phyloP scores from a whole-genome alignment of 2,329 filamentous ascomycete genomes.

The Aspergillus awamori region DNA sequence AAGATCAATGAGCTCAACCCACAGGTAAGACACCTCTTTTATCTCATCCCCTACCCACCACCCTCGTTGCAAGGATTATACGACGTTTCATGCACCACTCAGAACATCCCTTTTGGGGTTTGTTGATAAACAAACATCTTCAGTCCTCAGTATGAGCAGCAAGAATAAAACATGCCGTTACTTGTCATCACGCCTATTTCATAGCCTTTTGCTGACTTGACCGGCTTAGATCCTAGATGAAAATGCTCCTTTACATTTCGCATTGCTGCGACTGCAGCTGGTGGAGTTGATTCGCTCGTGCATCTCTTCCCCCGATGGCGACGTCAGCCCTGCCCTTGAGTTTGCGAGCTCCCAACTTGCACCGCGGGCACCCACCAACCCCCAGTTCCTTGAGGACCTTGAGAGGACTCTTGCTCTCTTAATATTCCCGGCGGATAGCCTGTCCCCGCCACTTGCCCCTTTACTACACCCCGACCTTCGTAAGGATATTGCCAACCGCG shows the following conservation, averaged over 20 bases:
- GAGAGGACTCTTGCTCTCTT: conserved; percentile 92
- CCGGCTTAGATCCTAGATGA: conserved; percentile 76
- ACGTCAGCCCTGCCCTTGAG: conserved; percentile 77
- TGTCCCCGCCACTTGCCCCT: conserved; percentile 73
- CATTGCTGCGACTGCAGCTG: conserved; percentile 83
- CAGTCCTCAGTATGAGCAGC: conserved; percentile 83
- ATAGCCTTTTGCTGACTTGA: conserved; percentile 28
- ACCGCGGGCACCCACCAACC: conserved; percentile 79
- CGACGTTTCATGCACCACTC: conserved; percentile 99
- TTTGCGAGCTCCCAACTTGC: conserved; percentile 89
- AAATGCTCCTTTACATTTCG: conserved; percentile 82
- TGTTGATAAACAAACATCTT: conserved; percentile 84
- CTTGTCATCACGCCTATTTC: conserved; percentile 16
- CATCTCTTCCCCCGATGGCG: conserved; percentile 65
- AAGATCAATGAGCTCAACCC: conserved; percentile 87
- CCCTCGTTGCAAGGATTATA: conserved; percentile 81
- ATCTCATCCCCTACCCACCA: conserved; percentile 12
- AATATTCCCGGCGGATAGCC: conserved; percentile 79
- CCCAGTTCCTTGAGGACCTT: conserved; percentile 79
- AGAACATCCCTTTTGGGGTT: conserved; percentile 77
- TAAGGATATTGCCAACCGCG: conserved; percentile 78
- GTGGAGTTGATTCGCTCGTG: conserved; percentile 88
- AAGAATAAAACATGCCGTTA: conserved; percentile 22
- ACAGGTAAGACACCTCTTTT: conserved; percentile 67
- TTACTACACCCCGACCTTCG: conserved; percentile 80